Evolutionary conservation across 129 eudicot genomes (phyloP).

Genomic region (Logfia minima): DNA sequence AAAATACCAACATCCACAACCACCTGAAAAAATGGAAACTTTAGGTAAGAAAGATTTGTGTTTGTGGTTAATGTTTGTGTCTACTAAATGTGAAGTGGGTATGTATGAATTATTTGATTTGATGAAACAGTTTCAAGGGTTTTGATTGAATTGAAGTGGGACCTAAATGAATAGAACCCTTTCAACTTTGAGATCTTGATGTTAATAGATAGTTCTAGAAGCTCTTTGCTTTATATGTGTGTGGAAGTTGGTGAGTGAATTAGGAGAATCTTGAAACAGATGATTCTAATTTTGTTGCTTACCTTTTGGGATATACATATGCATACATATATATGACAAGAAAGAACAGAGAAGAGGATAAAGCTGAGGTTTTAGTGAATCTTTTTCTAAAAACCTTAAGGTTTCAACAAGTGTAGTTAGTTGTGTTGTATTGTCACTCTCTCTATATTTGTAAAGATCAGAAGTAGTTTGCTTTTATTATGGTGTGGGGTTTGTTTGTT

Average conservation of each 20-base stretch:
- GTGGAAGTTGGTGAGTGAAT: constrained; percentile 45
- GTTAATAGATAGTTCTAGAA: constrained; percentile 46
- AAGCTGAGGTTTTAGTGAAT: constrained; percentile 32
- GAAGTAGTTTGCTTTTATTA: constrained; percentile 35
- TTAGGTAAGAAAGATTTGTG: constrained; percentile 21
- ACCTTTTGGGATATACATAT: constrained; percentile 28
- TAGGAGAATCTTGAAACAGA: constrained; percentile 42
- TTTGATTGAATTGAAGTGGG: constrained; percentile 56
- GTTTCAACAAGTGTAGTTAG: constrained; percentile 1
- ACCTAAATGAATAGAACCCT: constrained; percentile 52
- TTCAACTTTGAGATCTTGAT: constrained; percentile 50
- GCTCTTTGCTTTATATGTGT: constrained; percentile 34
- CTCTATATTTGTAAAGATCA: constrained; percentile 37
- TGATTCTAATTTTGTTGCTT: constrained; percentile 31
- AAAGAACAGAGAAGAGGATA: constrained; percentile 24
- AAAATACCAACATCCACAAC: constrained; percentile 25
- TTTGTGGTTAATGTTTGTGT: constrained; percentile 20
- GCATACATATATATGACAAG: constrained; percentile 34
- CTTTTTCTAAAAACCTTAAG: constrained; percentile 22
- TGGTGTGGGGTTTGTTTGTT: constrained; percentile 40
- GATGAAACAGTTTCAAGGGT: constrained; percentile 31
- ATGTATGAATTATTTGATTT: constrained; percentile 26
- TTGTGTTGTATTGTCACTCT: constrained; percentile 25
- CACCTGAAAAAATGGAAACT: constrained; percentile 20
- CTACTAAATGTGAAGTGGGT: constrained; percentile 32